Conservation (phyloP, 345 rosid genomes). For the Rhizophora mangle region DNA sequence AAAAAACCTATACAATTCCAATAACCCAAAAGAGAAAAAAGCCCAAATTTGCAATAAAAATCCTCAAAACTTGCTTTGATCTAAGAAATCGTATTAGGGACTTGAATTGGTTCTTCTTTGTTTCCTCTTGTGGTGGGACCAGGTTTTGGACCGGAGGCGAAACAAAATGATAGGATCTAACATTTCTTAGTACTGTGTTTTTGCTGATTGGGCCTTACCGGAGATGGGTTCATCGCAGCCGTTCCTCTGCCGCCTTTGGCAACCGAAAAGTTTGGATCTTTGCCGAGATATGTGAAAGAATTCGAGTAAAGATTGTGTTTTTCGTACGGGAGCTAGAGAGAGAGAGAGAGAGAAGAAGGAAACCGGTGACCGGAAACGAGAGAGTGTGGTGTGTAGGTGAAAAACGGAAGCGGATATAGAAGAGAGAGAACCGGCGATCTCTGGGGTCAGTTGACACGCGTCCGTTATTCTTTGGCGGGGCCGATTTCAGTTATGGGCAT, state of each 20-base stretch:
- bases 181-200: conserved; percentile 7
- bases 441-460: conserved; percentile 12
- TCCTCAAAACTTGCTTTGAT: neutral
- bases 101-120: no score
- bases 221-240: conserved; percentile 15
- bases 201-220: conserved; percentile 1
- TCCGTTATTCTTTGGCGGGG: conserved; percentile 4
- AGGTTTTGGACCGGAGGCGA: conserved; percentile 23
- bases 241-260: neutral
- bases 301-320: neutral
- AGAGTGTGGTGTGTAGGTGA: neutral
- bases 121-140: conserved; percentile 25
- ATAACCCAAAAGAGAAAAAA: neutral
- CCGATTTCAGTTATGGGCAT: no score
- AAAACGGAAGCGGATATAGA: neutral
- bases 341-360: neutral
- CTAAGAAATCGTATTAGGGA: neutral
- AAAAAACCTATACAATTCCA: neutral
- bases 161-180: conserved; percentile 21
- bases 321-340: neutral
- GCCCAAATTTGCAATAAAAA: neutral
- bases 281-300: no score
- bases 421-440: no score
- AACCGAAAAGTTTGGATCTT: conserved; percentile 17
- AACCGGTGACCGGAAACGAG: neutral